Percentiles rank a stretch among this genome's conserved stretches.
phyloP scores from a whole-genome alignment of 495 filamentous ascomycete species.

The Clohesyomyces aquaticus region DNA sequence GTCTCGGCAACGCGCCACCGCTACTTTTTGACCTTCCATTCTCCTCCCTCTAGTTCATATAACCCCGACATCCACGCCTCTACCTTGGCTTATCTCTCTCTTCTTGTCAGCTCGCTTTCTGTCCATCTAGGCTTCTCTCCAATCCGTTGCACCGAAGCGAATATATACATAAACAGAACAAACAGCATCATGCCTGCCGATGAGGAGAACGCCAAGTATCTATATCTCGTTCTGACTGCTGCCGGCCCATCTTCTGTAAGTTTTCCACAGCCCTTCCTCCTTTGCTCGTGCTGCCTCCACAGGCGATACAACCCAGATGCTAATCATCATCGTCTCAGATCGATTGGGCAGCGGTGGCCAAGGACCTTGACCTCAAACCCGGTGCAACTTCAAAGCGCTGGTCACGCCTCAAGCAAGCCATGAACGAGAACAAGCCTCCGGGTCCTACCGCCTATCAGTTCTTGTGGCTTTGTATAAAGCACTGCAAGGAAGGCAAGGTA shows the following conservation, averaged over 20 bases:
- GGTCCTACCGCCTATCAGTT: slow-evolving; percentile 23
- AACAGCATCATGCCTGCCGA: slow-evolving; percentile 33
- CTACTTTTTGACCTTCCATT: too few species aligned
- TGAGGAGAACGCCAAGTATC: slow-evolving; percentile 35
- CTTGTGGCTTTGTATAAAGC: slow-evolving; percentile 34
- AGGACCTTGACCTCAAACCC: slow-evolving; percentile 21
- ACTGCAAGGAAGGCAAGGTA: slow-evolving; percentile 26
- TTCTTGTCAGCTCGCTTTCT: too few species aligned
- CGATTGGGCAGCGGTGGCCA: slow-evolving; percentile 24
- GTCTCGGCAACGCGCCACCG: too few species aligned
- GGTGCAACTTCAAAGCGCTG: slow-evolving; percentile 34
- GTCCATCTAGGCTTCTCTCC: too few species aligned
- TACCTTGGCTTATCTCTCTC: too few species aligned
- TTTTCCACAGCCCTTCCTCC: background rate
- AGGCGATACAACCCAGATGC: too few species aligned
- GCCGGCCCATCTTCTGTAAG: slow-evolving; percentile 24
- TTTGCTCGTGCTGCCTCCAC: too few species aligned
- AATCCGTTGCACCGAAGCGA: too few species aligned
- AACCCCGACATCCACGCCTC: too few species aligned
- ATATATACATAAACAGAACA: background rate
- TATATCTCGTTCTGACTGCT: slow-evolving; percentile 29
- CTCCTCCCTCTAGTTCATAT: too few species aligned
- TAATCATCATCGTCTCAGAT: too few species aligned
- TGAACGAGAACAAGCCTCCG: slow-evolving; percentile 23
- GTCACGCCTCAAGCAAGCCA: slow-evolving; percentile 36